Evolutionary conservation across 352 stramenopile species (phyloP).

Genomic region (Phytophthora capsici): DNA sequence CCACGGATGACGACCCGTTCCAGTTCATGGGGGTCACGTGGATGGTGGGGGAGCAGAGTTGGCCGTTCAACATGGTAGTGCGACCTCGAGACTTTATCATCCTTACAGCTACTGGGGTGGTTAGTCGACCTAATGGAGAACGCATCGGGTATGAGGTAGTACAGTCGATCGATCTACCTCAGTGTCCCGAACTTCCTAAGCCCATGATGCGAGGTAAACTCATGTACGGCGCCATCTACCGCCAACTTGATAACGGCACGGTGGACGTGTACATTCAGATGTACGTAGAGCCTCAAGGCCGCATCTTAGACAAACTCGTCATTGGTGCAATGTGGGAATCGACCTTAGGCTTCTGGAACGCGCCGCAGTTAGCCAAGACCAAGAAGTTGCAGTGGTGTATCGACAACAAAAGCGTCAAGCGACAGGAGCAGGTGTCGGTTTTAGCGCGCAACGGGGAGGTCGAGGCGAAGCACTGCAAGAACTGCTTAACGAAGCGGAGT

Average conservation of each 20-base stretch:
- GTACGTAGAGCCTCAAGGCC: slow-evolving; percentile 9
- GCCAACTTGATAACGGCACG: slow-evolving; percentile 2
- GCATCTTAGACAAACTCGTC: slow-evolving; percentile 7
- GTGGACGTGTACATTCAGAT: slow-evolving; percentile 23
- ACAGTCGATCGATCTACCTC: slow-evolving; percentile 46
- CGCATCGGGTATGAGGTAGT: slow-evolving; percentile 43
- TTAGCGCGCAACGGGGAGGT: not conserved
- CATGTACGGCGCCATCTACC: slow-evolving; percentile 11
- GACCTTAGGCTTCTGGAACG: slow-evolving; percentile 7
- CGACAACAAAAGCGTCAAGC: slow-evolving; percentile 10
- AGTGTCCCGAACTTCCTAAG: slow-evolving; percentile 22
- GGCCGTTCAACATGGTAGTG: slow-evolving; percentile 17
- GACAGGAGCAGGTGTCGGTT: not conserved
- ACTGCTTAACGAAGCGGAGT: slow-evolving; percentile 7
- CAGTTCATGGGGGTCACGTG: slow-evolving; percentile 37
- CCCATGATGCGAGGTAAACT: slow-evolving; percentile 3
- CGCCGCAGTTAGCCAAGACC: slow-evolving; percentile 1
- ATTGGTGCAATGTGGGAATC: slow-evolving; percentile 14
- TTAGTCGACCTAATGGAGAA: slow-evolving; percentile 30
- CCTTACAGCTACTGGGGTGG: slow-evolving; percentile 28
- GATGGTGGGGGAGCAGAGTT: slow-evolving; percentile 13
- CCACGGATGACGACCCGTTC: slow-evolving; percentile 32
- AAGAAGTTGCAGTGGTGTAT: slow-evolving; percentile 27
- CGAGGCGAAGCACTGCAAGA: not conserved
- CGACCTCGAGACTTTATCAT: slow-evolving; percentile 34